Percentiles rank a stretch among this genome's conserved stretches.
Conservation (phyloP, 768 basidiomycete genomes). For the Chalciporus piperatus region DNA sequence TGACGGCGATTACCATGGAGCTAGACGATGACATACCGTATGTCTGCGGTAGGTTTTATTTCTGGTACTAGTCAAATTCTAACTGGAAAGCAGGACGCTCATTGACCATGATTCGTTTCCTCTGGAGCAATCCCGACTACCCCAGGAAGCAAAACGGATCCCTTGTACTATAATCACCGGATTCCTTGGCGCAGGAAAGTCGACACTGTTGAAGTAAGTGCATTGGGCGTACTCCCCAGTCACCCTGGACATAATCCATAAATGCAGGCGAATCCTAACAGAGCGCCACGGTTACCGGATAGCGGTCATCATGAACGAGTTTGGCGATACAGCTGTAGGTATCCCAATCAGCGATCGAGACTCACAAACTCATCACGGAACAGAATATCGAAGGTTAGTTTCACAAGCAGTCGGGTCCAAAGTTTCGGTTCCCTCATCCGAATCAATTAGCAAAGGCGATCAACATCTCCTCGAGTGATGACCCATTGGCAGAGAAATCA, state of each 20-base stretch:
- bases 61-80: slow-evolving; percentile 5
- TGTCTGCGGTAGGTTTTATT: slow-evolving; percentile 22
- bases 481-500: slow-evolving; percentile 60
- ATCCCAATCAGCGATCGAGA: slow-evolving; percentile 1
- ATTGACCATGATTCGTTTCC: slow-evolving; percentile 26
- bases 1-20: slow-evolving; percentile 34
- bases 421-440: neutral
- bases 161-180: slow-evolving; percentile 95
- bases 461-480: slow-evolving; percentile 68
- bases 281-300: slow-evolving; percentile 94
- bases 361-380: slow-evolving; percentile 16
- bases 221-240: too few relatives aligned
- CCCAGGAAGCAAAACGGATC: slow-evolving; percentile 41
- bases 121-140: neutral
- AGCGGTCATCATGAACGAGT: slow-evolving; percentile 98
- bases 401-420: neutral
- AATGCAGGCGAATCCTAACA: slow-evolving; percentile 75
- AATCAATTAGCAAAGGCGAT: slow-evolving; percentile 70
- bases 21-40: slow-evolving; percentile 62
- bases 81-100: slow-evolving; percentile 25
- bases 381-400: slow-evolving; percentile 88
- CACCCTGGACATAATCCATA: too few relatives aligned
- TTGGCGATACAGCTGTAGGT: slow-evolving; percentile 89
- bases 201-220: slow-evolving; percentile 75
- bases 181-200: slow-evolving; percentile 93